Evolutionary conservation across 148 eudicot species (phyloP).

Genomic region (Linanthus parryae): DNA sequence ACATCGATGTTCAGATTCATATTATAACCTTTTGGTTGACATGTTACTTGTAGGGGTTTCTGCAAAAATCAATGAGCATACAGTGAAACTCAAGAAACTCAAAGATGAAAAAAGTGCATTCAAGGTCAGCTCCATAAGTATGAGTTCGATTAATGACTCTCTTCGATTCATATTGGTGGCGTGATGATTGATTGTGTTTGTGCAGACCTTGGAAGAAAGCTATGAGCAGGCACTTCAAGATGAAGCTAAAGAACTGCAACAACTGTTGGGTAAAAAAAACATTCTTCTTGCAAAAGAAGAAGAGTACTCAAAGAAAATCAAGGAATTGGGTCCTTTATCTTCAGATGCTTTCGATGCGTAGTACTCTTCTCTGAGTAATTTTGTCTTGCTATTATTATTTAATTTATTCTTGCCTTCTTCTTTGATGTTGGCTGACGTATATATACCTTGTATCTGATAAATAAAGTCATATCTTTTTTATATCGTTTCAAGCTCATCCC

Average conservation of each 20-base stretch:
- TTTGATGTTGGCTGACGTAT: not conserved
- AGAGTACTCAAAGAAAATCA: constrained; percentile 89
- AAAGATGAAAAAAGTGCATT: constrained; percentile 63
- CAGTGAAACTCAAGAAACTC: constrained; percentile 50
- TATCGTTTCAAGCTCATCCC: no score
- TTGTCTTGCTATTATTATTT: not conserved
- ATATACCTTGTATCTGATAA: no score
- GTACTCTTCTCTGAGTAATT: constrained; percentile 11
- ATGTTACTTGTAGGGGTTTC: constrained; percentile 46
- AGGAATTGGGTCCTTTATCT: constrained; percentile 85
- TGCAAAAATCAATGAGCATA: constrained; percentile 44
- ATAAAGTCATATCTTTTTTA: no score
- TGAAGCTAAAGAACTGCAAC: constrained; percentile 89
- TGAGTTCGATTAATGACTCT: constrained; percentile 4
- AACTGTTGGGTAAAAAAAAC: constrained; percentile 68
- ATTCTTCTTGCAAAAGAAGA: constrained; percentile 84
- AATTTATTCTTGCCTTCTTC: not conserved
- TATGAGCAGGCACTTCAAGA: constrained; percentile 68
- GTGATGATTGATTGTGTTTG: constrained; percentile 11
- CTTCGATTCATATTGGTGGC: constrained; percentile 7
- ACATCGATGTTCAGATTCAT: not conserved
- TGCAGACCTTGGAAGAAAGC: constrained; percentile 67
- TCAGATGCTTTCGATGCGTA: constrained; percentile 97
- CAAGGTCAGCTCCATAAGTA: constrained; percentile 42
- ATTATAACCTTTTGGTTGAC: not conserved